These are phyloP conservation scores for Fennellomyces sp. DNA, from an alignment of 371 early-diverging fungal species.

Conservation along the genomic window DNA sequence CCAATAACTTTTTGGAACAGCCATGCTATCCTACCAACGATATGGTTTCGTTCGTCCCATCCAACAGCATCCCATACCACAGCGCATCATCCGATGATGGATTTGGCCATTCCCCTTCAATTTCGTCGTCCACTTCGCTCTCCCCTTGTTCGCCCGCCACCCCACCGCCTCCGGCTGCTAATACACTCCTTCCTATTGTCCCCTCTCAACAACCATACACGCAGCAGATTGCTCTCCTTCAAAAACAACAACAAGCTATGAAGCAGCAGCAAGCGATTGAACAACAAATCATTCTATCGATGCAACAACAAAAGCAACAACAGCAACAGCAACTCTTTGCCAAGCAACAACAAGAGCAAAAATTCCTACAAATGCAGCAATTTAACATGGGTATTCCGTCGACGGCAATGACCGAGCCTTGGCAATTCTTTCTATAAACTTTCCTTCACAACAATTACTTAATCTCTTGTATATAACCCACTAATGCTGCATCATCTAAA, in stretches of 20 bases:
- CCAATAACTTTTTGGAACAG: neutral
- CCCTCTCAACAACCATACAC: neutral
- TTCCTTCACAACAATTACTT: neutral
- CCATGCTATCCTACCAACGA: neutral
- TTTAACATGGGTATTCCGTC: neutral
- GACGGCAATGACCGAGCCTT: neutral
- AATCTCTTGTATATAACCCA: neutral
- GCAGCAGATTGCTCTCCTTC: neutral
- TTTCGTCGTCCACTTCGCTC: neutral
- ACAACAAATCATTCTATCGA: neutral
- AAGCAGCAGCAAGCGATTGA: neutral
- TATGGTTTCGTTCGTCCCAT: neutral
- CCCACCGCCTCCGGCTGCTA: neutral
- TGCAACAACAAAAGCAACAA: neutral
- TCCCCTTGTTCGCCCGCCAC: conserved; percentile 3
- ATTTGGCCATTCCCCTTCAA: neutral
- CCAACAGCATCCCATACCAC: neutral
- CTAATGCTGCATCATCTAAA: neutral
- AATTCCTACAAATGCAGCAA: neutral
- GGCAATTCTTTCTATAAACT: conserved; percentile 1
- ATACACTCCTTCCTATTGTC: neutral
- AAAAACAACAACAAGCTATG: neutral
- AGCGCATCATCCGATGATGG: neutral
- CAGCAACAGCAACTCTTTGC: neutral
- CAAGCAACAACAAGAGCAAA: neutral